Evolutionary conservation across 495 filamentous ascomycete genomes (phyloP).

Genomic region (Xylaria cubensis): DNA sequence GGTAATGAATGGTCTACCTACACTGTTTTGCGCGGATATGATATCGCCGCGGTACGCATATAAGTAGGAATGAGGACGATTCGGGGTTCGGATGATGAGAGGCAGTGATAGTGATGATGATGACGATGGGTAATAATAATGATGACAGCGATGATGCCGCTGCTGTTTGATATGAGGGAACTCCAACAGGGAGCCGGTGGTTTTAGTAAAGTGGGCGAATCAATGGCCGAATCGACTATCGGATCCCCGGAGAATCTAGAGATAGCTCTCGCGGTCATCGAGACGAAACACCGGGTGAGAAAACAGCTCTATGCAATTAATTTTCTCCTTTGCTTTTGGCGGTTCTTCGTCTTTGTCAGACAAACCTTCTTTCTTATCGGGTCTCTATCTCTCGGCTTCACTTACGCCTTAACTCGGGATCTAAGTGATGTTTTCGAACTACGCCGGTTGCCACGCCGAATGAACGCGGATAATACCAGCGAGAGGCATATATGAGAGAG

Average conservation of each 20-base stretch:
- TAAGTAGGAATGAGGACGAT: background rate
- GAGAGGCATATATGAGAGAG: background rate
- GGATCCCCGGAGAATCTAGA: constrained; percentile 20
- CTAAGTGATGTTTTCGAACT: constrained; percentile 2
- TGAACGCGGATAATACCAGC: background rate
- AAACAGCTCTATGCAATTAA: constrained; percentile 9
- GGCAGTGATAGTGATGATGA: constrained; percentile 6
- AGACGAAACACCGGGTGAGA: background rate
- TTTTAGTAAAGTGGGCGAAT: constrained; percentile 20
- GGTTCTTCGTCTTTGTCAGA: background rate
- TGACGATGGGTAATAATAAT: constrained; percentile 10
- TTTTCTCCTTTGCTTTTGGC: background rate
- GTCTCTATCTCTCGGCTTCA: background rate
- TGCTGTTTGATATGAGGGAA: constrained; percentile 13
- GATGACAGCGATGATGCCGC: constrained; percentile 20
- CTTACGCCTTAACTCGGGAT: constrained; percentile 6
- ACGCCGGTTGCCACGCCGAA: constrained; percentile 1
- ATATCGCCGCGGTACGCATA: background rate
- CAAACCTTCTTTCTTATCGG: background rate
- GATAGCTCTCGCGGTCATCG: constrained; percentile 2
- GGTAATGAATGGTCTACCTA: constrained; percentile 11
- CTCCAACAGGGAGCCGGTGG: constrained; percentile 11
- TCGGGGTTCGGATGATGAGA: background rate
- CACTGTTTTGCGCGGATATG: constrained; percentile 3
- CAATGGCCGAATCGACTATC: constrained; percentile 9